A percentile compares a stretch with the other conserved stretches of the same genome.
Evolutionary conservation across 441 rosid species (phyloP).

Genomic region (Adansonia madagascariensis): DNA sequence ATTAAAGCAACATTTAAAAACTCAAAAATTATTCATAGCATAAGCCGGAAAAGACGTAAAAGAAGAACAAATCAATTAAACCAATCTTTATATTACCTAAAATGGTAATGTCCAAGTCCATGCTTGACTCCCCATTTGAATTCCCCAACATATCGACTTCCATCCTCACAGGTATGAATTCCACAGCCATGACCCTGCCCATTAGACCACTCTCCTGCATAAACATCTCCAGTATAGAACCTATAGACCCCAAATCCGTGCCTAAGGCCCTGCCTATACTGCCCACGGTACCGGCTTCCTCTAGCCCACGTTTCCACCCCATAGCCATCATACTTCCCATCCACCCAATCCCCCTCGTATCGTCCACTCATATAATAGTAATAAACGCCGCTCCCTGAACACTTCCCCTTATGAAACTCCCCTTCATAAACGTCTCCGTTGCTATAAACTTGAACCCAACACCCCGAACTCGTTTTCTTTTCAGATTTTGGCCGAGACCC

Average conservation of each 20-base stretch:
- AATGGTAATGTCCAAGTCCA: conserved; percentile 88
- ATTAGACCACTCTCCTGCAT: conserved; percentile 88
- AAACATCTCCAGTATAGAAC: conserved; percentile 17
- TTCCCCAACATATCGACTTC: conserved; percentile 82
- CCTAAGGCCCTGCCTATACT: too few species aligned
- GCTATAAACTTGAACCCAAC: too few species aligned
- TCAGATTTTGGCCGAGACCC: conserved; percentile 70
- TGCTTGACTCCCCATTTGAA: conserved; percentile 95
- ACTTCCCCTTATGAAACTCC: too few species aligned
- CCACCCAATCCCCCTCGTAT: too few species aligned
- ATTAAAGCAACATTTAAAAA: not conserved
- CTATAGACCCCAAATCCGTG: too few species aligned
- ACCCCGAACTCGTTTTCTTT: conserved; percentile 60
- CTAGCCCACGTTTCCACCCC: too few species aligned
- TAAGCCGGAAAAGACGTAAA: not conserved
- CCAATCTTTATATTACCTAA: conserved; percentile 53
- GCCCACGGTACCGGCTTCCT: too few species aligned
- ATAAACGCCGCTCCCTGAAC: too few species aligned
- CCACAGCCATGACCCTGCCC: conserved; percentile 96
- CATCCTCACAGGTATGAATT: conserved; percentile 89
- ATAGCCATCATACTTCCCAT: too few species aligned
- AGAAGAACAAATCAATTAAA: not conserved
- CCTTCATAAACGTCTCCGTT: too few species aligned
- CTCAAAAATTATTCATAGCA: not conserved
- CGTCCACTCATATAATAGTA: too few species aligned